phyloP scores from a whole-genome alignment of 1,139 yeast species.

The Suhomyces wounanorum region DNA sequence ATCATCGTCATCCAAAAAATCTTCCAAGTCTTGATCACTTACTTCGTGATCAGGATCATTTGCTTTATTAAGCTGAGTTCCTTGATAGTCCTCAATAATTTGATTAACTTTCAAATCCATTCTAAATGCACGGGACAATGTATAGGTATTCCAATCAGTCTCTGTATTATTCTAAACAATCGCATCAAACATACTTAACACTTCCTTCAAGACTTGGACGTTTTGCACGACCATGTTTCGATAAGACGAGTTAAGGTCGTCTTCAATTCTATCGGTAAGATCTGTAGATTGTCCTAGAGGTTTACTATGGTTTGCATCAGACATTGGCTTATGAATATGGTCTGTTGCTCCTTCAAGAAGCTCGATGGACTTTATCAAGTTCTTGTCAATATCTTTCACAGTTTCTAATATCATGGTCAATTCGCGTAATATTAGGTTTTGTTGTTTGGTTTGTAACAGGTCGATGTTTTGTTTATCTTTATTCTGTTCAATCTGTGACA shows the following conservation, averaged over 20 bases:
- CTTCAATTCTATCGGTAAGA: not conserved
- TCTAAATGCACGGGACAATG: not conserved
- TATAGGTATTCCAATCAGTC: not conserved
- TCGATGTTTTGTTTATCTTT: not conserved
- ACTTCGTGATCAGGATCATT: constrained; percentile 36
- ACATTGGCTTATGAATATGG: not conserved
- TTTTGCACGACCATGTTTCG: constrained; percentile 20
- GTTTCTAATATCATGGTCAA: constrained; percentile 37
- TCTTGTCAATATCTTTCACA: constrained; percentile 31
- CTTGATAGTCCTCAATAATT: constrained; percentile 45
- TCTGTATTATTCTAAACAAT: not conserved
- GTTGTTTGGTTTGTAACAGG: constrained; percentile 14
- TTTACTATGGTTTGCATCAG: not conserved
- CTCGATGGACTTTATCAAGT: constrained; percentile 24
- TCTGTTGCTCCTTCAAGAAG: constrained; percentile 6
- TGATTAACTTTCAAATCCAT: constrained; percentile 38
- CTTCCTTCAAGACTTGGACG: constrained; percentile 17
- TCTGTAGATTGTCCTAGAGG: not conserved
- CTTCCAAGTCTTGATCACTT: constrained; percentile 26
- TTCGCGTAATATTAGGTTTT: constrained; percentile 32
- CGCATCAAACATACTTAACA: constrained; percentile 18
- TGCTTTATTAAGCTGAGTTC: constrained; percentile 26
- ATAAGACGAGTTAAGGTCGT: constrained; percentile 1
- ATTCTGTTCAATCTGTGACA: not conserved
- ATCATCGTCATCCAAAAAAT: constrained; percentile 38